These are phyloP conservation scores for Gymnopus androsaceus DNA, from an alignment of 1,284 basidiomycete species.

Conservation along the genomic window DNA sequence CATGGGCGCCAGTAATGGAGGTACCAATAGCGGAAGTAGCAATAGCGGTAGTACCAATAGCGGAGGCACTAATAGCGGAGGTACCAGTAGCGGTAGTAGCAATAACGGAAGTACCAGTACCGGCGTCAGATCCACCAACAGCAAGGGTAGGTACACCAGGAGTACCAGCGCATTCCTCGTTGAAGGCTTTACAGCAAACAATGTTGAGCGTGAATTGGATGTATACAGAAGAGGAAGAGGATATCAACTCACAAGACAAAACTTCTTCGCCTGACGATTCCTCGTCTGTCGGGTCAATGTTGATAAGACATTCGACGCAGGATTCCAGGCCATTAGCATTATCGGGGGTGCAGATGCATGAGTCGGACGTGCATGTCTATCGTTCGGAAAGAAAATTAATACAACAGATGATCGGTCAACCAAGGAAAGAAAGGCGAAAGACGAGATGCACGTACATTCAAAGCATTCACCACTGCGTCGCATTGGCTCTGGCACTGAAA, in stretches of 20 bases:
- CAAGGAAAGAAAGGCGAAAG: neutral
- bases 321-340: conserved; percentile 19
- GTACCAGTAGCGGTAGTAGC: no score
- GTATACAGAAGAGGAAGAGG: neutral
- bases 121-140: neutral
- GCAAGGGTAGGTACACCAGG: conserved; percentile 1
- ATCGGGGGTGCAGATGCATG: conserved; percentile 24
- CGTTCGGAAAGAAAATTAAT: no score
- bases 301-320: conserved; percentile 25
- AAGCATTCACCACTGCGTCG: conserved; percentile 5
- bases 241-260: conserved; percentile 21
- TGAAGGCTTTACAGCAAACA: neutral
- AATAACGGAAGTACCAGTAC: no score
- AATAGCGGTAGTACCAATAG: no score
- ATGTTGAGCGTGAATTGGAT: neutral
- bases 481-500: conserved; percentile 19
- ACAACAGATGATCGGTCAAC: no score
- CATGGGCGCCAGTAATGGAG: no score
- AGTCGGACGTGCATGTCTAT: conserved; percentile 18
- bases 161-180: neutral
- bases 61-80: no score
- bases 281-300: conserved; percentile 11
- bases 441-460: conserved; percentile 4
- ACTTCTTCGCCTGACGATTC: conserved; percentile 16
- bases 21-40: no score